phyloP scores from a whole-genome alignment of 768 basidiomycete genomes.

The Tricholoma furcatifolium region DNA sequence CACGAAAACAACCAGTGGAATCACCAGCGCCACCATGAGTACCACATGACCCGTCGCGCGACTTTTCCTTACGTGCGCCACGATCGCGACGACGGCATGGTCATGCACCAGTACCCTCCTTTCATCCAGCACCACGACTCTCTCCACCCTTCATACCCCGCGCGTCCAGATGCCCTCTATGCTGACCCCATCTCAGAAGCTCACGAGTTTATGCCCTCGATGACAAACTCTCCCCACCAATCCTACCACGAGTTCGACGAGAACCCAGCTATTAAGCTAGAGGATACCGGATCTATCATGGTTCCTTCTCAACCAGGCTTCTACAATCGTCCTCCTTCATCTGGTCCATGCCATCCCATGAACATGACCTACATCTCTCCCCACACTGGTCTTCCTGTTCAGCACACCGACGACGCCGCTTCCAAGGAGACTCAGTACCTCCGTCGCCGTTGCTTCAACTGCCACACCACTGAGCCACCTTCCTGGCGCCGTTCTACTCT shows the following conservation, averaged over 20 bases:
- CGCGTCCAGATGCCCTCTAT: slow-evolving; percentile 36
- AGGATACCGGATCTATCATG: slow-evolving; percentile 57
- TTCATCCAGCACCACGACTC: slow-evolving; percentile 37
- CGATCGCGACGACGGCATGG: slow-evolving; percentile 52
- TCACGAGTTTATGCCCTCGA: slow-evolving; percentile 38
- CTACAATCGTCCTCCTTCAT: slow-evolving; percentile 30
- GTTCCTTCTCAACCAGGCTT: slow-evolving; percentile 64
- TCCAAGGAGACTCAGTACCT: slow-evolving; percentile 91
- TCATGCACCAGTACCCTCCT: slow-evolving; percentile 38
- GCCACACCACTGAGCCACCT: slow-evolving; percentile 88
- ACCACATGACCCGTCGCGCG: slow-evolving; percentile 55
- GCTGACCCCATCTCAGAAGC: slow-evolving; percentile 28
- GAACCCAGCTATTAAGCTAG: slow-evolving; percentile 58
- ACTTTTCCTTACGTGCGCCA: slow-evolving; percentile 79
- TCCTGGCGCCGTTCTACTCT: slow-evolving; percentile 86
- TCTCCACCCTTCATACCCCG: neutral
- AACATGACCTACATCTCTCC: slow-evolving; percentile 38
- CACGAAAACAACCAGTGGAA: slow-evolving; percentile 32
- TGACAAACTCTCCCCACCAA: slow-evolving; percentile 38
- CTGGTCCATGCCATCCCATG: slow-evolving; percentile 14
- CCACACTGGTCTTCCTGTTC: slow-evolving; percentile 62
- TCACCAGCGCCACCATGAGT: slow-evolving; percentile 37
- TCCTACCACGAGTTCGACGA: slow-evolving; percentile 48
- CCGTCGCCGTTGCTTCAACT: slow-evolving; percentile 85
- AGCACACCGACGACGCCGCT: slow-evolving; percentile 88